Evolutionary conservation across 352 stramenopile genomes (phyloP).

Genomic region (Pythium scleroteichum): DNA sequence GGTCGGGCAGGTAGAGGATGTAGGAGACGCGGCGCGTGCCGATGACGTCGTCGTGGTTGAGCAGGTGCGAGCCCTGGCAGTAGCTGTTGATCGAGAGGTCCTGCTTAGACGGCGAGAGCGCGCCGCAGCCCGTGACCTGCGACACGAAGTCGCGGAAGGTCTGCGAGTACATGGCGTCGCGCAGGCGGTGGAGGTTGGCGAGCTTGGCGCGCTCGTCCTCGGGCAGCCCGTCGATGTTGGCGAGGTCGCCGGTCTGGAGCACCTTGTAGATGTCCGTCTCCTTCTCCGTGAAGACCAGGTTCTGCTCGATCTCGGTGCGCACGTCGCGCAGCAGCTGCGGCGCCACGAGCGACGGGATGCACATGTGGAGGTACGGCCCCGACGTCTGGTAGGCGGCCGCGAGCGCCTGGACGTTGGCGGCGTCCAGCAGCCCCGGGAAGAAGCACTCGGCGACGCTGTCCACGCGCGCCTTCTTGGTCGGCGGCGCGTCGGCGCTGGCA

Average conservation of each 20-base stretch:
- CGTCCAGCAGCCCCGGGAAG: conserved; percentile 23
- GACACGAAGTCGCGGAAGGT: conserved; percentile 84
- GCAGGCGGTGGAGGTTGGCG: conserved; percentile 73
- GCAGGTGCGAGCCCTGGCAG: conserved; percentile 86
- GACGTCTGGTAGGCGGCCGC: conserved; percentile 27
- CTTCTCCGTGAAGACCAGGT: conserved; percentile 91
- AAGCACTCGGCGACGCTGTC: conserved; percentile 22
- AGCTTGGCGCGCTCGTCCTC: conserved; percentile 49
- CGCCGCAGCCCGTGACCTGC: conserved; percentile 50
- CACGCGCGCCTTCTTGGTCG: conserved; percentile 28
- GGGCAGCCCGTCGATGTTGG: conserved; percentile 57
- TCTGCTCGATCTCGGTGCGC: conserved; percentile 72
- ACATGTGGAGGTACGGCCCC: conserved; percentile 30
- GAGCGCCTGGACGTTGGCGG: conserved; percentile 23
- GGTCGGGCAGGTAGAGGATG: conserved; percentile 92
- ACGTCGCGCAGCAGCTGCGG: conserved; percentile 37
- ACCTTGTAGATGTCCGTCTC: conserved; percentile 94
- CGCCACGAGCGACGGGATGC: conserved; percentile 28
- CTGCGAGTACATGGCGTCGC: conserved; percentile 83
- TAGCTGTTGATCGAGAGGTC: conserved; percentile 92
- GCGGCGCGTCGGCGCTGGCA: conserved; percentile 1
- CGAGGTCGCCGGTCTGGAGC: conserved; percentile 91
- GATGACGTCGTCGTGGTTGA: conserved; percentile 95
- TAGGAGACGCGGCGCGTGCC: conserved; percentile 88
- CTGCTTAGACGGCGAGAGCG: conserved; percentile 58